Conservation (phyloP, 257 asterid species). For the Przewalskia tangutica region DNA sequence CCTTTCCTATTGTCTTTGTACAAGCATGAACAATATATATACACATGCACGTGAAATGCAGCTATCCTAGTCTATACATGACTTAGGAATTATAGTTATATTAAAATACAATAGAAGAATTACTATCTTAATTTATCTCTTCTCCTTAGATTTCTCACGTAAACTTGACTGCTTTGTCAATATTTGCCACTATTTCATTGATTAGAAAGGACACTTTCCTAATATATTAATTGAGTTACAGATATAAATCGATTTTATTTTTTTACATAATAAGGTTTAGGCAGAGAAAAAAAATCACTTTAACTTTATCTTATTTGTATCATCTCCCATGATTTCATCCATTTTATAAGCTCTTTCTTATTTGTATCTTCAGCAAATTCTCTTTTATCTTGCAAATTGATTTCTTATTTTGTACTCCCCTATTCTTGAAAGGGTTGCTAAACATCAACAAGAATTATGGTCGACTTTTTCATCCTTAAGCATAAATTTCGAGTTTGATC, state of each 20-base stretch:
- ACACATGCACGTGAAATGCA: too few relatives aligned
- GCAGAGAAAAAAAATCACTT: neutral
- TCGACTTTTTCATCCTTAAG: too few relatives aligned
- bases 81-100: too few relatives aligned
- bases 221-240: neutral
- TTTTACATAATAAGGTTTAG: neutral
- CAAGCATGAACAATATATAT: too few relatives aligned
- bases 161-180: neutral
- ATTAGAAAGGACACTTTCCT: neutral
- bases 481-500: too few relatives aligned
- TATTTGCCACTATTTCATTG: constrained; percentile 6
- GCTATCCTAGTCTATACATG: too few relatives aligned
- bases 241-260: neutral
- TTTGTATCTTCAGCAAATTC: neutral
- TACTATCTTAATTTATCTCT: too few relatives aligned
- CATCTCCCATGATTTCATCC: neutral
- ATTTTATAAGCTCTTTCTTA: neutral
- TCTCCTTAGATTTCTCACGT: too few relatives aligned
- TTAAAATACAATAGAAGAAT: too few relatives aligned
- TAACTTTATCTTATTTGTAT: neutral
- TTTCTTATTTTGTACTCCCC: neutral
- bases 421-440: neutral
- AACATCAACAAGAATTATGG: too few relatives aligned
- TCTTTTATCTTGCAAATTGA: neutral
- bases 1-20: too few relatives aligned